These are phyloP conservation scores for Apiospora arundinis DNA, from an alignment of 2,329 filamentous ascomycete genomes.

Conservation along the genomic window DNA sequence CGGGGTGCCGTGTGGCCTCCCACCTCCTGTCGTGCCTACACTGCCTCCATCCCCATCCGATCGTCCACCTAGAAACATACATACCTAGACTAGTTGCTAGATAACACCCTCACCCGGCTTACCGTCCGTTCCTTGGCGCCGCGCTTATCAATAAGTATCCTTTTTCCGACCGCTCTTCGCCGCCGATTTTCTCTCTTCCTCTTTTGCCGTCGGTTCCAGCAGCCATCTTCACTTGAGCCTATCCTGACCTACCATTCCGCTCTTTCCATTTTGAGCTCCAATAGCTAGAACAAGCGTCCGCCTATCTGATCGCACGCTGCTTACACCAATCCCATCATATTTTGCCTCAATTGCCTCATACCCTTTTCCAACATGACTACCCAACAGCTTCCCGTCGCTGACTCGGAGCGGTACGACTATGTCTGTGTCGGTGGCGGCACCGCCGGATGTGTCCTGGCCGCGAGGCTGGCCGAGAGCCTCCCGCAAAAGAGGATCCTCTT, in stretches of 20 bases:
- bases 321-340: background rate
- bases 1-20: conserved; percentile 1
- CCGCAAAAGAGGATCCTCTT: conserved; percentile 82
- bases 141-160: conserved; percentile 3
- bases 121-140: conserved; percentile 1
- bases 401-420: conserved; percentile 78
- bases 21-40: background rate
- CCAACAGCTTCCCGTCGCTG: conserved; percentile 66
- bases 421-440: conserved; percentile 86
- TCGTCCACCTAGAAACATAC: conserved; percentile 1
- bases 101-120: background rate
- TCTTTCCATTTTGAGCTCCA: background rate
- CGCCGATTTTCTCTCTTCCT: conserved; percentile 1
- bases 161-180: background rate
- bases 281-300: background rate
- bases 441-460: conserved; percentile 83
- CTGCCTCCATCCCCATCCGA: conserved; percentile 4
- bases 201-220: background rate
- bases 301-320: background rate
- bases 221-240: background rate
- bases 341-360: conserved; percentile 11
- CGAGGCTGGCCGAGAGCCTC: conserved; percentile 80
- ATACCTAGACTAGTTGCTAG: background rate
- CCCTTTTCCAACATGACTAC: conserved; percentile 60
- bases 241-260: background rate